phyloP scores from a whole-genome alignment of 2,329 filamentous ascomycete species.

The Colletotrichum orchidophilum region DNA sequence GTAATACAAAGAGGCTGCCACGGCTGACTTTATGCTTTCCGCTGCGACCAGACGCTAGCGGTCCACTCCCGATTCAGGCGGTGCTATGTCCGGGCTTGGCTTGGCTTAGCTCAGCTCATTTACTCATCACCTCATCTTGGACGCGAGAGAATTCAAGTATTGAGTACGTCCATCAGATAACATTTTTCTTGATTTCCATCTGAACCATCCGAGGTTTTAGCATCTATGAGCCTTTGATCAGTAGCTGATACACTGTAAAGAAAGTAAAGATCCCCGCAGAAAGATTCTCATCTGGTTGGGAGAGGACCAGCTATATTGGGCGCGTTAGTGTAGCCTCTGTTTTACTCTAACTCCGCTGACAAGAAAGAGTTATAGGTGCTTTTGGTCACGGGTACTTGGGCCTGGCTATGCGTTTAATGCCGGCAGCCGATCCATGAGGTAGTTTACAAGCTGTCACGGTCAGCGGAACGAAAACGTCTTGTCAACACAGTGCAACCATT shows the following conservation, averaged over 20 bases:
- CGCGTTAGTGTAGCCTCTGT: background rate
- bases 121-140: background rate
- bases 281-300: background rate
- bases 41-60: background rate
- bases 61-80: background rate
- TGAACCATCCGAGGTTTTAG: background rate
- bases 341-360: background rate
- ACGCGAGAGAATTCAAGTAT: background rate
- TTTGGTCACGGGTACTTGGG: background rate
- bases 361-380: background rate
- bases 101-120: background rate
- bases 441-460: background rate
- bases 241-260: no score
- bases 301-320: background rate
- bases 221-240: background rate
- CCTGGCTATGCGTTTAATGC: background rate
- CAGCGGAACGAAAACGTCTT: background rate
- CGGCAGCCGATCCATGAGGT: background rate
- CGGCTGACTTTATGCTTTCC: background rate
- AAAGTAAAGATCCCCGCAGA: background rate
- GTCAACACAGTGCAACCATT: no score
- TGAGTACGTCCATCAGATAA: background rate
- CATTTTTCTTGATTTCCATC: background rate
- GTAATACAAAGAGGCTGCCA: no score
- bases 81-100: background rate